Evolutionary conservation across 176 grass and related monocot species (phyloP), one percentile per base, ranked within the genome.

Genomic region (Oryza meridionalis): DNA sequence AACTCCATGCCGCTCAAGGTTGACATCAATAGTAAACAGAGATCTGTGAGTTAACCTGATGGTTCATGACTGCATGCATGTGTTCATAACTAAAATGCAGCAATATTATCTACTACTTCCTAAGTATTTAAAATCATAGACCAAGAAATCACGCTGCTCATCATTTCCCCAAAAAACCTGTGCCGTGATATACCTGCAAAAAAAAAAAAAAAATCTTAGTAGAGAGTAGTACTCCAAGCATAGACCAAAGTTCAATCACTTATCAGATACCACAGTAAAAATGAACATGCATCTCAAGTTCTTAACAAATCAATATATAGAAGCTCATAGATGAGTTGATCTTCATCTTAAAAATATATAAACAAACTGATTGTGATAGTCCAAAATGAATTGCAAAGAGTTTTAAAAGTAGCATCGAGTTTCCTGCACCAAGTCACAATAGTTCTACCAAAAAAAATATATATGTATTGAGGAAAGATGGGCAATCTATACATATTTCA

Each of bases 121-220:
- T 9, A 84, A 31, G 33, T 55, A 29, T 27, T 33, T 33, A 32
- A 75, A 61, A n/a, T 2, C 19, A 40, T 1, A 27, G 66, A 74
- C 25, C 58, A 75, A 75, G 42, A 85, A 76, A 89, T 61, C 84
- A 72, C 10, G 62, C 25, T 40, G 42, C 37, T 79, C 42, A 14
- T 86, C 31, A 21, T 62, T 63, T 64, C 43, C 1, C 27, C 35
- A 37, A 15, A 53, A 51, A 83, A 72, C 14, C 16, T 78, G 21
- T 66, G 16, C 11, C 22, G 4, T 43, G 67, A 53, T 66, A 44
- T 5, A 55, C 55, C 86, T 78, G 58, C 65, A 65, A 74, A 83
- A 21, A 70, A 74, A 83, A 15, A 70, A 70, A 40, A 65, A 6
- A 40, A 8, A 40, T 42, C 5, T 24, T 47, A 10, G 21, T 85